A percentile compares a stretch with the other conserved stretches of the same genome.
These are phyloP conservation scores for Sphagnurus paluster DNA, from an alignment of 1,284 basidiomycete species.

Conservation along the genomic window DNA sequence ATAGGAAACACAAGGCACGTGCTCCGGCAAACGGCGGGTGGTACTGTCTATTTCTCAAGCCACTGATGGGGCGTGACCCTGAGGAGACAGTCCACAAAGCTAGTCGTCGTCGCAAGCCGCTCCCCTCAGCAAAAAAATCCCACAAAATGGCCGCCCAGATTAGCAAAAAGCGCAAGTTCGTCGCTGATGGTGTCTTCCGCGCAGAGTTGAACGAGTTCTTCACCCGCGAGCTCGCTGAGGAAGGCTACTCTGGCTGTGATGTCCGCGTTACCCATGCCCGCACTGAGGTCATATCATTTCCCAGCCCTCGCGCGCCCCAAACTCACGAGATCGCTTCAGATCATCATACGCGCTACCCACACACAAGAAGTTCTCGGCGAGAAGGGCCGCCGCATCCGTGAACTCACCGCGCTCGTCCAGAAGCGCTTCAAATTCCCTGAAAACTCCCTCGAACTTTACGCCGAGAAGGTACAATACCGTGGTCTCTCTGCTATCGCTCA, in stretches of 20 bases:
- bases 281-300: slow-evolving; percentile 70
- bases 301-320: slow-evolving; percentile 5
- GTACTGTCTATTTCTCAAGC: slow-evolving; percentile 32
- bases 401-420: slow-evolving; percentile 97
- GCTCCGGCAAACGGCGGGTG: slow-evolving; percentile 32
- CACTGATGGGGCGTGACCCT: slow-evolving; percentile 25
- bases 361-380: slow-evolving; percentile 99
- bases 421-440: slow-evolving; percentile 99
- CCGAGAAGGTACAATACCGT: slow-evolving; percentile 99
- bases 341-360: slow-evolving; percentile 99
- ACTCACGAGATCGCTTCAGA: slow-evolving; percentile 46
- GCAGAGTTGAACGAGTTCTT: slow-evolving; percentile 99
- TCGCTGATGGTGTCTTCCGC: slow-evolving; percentile 98
- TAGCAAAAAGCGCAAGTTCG: slow-evolving; percentile 97
- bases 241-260: slow-evolving; percentile 99
- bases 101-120: slow-evolving; percentile 14
- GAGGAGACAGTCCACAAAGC: too few relatives aligned
- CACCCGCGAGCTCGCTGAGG: slow-evolving; percentile 98
- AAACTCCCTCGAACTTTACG: slow-evolving; percentile 98
- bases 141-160: slow-evolving; percentile 78
- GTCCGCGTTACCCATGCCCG: slow-evolving; percentile 99
- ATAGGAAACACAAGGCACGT: slow-evolving; percentile 21
- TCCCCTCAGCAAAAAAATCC: slow-evolving; percentile 5
- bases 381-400: slow-evolving; percentile 99
- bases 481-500: slow-evolving; percentile 99